phyloP scores from a whole-genome alignment of 441 rosid genomes.

The Aquilaria agallochum region DNA sequence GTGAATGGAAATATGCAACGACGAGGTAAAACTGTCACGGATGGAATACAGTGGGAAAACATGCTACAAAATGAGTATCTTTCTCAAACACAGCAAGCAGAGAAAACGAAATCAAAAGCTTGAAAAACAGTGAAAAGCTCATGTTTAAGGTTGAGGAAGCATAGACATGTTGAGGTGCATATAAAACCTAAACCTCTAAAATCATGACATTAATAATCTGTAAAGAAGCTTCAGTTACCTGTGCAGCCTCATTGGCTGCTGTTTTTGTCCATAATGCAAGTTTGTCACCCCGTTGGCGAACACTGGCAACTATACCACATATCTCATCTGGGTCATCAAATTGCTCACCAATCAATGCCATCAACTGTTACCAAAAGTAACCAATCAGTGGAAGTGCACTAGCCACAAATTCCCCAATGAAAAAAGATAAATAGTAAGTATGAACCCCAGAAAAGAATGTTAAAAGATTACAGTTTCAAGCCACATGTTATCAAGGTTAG shows the following conservation, averaged over 20 bases:
- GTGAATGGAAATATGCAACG: too few relatives aligned
- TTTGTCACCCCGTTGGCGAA: slow-evolving; percentile 58
- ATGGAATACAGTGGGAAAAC: too few relatives aligned
- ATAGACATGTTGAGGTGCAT: too few relatives aligned
- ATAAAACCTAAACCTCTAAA: too few relatives aligned
- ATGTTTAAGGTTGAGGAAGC: too few relatives aligned
- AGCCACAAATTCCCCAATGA: neutral
- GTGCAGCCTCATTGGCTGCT: slow-evolving; percentile 62
- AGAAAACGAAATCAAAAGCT: too few relatives aligned
- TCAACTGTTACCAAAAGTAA: slow-evolving; percentile 29
- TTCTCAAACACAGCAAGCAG: too few relatives aligned
- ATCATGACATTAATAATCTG: too few relatives aligned
- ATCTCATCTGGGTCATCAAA: slow-evolving; percentile 67
- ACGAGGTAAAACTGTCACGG: too few relatives aligned
- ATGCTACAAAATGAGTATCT: too few relatives aligned
- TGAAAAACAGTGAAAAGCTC: too few relatives aligned
- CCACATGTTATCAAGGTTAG: slow-evolving; percentile 48
- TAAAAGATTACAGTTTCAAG: slow-evolving; percentile 46
- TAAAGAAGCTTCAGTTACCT: slow-evolving; percentile 26
- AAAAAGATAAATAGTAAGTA: neutral
- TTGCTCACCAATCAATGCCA: slow-evolving; percentile 77
- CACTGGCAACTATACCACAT: slow-evolving; percentile 70
- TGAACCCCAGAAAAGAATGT: neutral
- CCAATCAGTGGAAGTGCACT: neutral
- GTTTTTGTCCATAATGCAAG: slow-evolving; percentile 67